A percentile compares a stretch with the other conserved stretches of the same genome.
phyloP scores from a whole-genome alignment of 1,284 basidiomycete species.

The Malassezia slooffiae region DNA sequence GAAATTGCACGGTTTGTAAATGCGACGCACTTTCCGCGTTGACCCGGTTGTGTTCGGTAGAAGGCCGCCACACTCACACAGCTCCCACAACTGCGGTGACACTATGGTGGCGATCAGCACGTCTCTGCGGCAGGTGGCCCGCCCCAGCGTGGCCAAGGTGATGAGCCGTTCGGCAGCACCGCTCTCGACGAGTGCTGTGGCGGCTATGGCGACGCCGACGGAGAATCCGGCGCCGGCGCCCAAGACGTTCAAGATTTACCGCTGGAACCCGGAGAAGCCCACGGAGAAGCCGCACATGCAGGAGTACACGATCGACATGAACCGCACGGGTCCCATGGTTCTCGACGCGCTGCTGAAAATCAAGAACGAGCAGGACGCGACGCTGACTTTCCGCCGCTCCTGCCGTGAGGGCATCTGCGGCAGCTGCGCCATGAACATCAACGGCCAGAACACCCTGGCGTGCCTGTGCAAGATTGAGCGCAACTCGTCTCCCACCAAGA shows the following conservation, averaged over 20 bases:
- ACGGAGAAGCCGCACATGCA: slow-evolving; percentile 82
- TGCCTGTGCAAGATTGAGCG: slow-evolving; percentile 92
- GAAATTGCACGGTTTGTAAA: slow-evolving; percentile 1
- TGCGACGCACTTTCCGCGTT: slow-evolving; percentile 9
- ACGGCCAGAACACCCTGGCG: slow-evolving; percentile 86
- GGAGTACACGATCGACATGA: slow-evolving; percentile 82
- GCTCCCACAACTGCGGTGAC: no score
- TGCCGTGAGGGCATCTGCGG: slow-evolving; percentile 98
- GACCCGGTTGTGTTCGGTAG: no score
- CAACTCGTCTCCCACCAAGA: slow-evolving; percentile 61
- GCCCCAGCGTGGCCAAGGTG: background rate
- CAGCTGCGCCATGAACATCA: slow-evolving; percentile 97
- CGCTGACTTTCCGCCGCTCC: slow-evolving; percentile 87
- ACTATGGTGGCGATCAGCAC: slow-evolving; percentile 10
- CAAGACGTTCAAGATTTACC: slow-evolving; percentile 46
- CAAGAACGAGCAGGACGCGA: slow-evolving; percentile 95
- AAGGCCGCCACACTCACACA: no score
- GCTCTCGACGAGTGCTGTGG: slow-evolving; percentile 31
- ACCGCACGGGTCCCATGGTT: slow-evolving; percentile 92
- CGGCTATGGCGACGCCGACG: slow-evolving; percentile 36
- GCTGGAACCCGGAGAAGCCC: slow-evolving; percentile 78
- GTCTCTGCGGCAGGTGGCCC: slow-evolving; percentile 5
- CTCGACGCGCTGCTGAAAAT: slow-evolving; percentile 88
- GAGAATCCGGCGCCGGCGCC: slow-evolving; percentile 28
- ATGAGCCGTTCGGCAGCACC: slow-evolving; percentile 14